Conservation (phyloP, 352 stramenopile genomes). For the Pythium aquatile region DNA sequence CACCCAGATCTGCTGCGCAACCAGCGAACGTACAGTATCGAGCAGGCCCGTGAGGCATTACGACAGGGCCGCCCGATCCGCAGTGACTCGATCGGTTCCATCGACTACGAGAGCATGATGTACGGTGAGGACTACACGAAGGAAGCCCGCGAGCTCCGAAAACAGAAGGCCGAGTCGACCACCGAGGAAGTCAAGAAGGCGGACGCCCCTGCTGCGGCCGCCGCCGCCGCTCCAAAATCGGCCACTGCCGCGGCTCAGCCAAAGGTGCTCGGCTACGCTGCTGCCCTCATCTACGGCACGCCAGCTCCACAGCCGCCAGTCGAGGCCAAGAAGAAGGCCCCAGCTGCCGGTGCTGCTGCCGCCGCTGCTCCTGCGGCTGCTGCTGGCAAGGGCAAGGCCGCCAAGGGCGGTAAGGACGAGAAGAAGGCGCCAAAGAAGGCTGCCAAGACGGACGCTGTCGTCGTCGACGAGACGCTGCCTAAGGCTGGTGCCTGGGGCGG, state of each 20-base stretch:
- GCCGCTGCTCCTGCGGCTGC: slow-evolving; percentile 24
- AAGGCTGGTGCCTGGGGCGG: slow-evolving; percentile 77
- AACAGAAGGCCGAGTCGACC: slow-evolving; percentile 39
- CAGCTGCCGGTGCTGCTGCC: slow-evolving; percentile 9
- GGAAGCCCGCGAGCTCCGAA: slow-evolving; percentile 71
- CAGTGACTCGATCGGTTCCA: slow-evolving; percentile 83
- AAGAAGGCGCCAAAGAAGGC: slow-evolving; percentile 37
- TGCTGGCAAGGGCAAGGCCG: slow-evolving; percentile 28
- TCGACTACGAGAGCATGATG: slow-evolving; percentile 90
- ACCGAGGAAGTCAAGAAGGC: slow-evolving; percentile 10
- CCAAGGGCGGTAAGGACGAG: slow-evolving; percentile 34
- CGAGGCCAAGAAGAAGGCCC: slow-evolving; percentile 57
- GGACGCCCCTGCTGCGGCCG: slow-evolving; percentile 1
- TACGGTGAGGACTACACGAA: slow-evolving; percentile 90
- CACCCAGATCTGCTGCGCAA: slow-evolving; percentile 88
- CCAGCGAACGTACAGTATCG: slow-evolving; percentile 92
- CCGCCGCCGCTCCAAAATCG: slow-evolving; percentile 13
- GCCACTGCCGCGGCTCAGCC: slow-evolving; percentile 14
- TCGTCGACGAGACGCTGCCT: slow-evolving; percentile 45
- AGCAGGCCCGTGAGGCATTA: slow-evolving; percentile 89
- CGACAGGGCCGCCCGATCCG: slow-evolving; percentile 86
- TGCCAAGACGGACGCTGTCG: slow-evolving; percentile 8
- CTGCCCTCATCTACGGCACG: slow-evolving; percentile 76
- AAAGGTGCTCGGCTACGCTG: slow-evolving; percentile 71
- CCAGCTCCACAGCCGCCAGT: slow-evolving; percentile 37